A percentile compares a stretch with the other conserved stretches of the same genome.
phyloP scores from a whole-genome alignment of 768 basidiomycete species.

The Xerocomus spinulosus region DNA sequence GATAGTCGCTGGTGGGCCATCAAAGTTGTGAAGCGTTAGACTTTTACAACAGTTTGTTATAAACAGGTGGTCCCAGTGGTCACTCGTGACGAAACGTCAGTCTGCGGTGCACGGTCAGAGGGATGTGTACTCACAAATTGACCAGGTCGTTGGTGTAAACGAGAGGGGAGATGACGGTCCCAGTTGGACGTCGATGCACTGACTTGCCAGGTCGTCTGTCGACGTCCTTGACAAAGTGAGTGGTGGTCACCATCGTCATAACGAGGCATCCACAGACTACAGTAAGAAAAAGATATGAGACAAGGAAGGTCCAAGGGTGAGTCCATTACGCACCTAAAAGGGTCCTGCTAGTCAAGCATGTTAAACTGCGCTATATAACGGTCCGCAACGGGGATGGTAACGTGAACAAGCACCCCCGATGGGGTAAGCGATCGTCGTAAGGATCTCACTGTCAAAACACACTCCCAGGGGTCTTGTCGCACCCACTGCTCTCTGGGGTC shows the following conservation, averaged over 20 bases:
- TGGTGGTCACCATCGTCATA: conserved; percentile 21
- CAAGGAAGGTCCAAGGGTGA: conserved; percentile 15
- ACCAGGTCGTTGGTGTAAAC: conserved; percentile 44
- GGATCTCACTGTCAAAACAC: conserved; percentile 12
- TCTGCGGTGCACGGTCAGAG: not conserved
- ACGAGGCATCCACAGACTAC: conserved; percentile 21
- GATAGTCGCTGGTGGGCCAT: conserved; percentile 44
- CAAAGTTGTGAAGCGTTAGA: conserved; percentile 53
- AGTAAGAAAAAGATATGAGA: conserved; percentile 9
- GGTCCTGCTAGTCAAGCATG: conserved; percentile 12
- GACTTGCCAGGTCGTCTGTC: conserved; percentile 40
- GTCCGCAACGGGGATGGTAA: conserved; percentile 1
- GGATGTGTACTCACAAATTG: conserved; percentile 44
- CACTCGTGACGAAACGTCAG: conserved; percentile 36
- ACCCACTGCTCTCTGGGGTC: conserved; percentile 19
- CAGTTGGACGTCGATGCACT: conserved; percentile 40
- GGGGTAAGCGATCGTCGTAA: not conserved
- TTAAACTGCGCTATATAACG: conserved; percentile 16
- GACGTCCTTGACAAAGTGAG: conserved; percentile 40
- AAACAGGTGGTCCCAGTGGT: conserved; percentile 71
- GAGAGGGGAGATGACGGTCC: conserved; percentile 55
- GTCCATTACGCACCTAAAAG: conserved; percentile 19
- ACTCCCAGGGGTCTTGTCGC: conserved; percentile 21
- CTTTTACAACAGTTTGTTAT: conserved; percentile 43
- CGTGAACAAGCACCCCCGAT: conserved; percentile 1